These are phyloP conservation scores for Aleurites moluccanus DNA, from an alignment of 441 rosid species.

Conservation along the genomic window DNA sequence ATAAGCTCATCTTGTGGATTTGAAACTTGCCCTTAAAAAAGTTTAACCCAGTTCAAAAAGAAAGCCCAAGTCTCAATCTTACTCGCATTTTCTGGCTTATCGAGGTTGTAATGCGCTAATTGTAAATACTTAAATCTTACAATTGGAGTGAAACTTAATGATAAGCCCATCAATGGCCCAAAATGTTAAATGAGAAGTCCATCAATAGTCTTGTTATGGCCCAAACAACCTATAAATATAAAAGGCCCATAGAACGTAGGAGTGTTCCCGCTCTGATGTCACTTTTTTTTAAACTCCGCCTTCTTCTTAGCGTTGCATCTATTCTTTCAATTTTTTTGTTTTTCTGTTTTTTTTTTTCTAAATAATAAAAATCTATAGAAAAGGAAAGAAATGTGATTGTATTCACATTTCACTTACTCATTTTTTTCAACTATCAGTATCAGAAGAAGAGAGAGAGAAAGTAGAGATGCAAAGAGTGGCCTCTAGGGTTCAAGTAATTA, in stretches of 20 bases:
- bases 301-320: constrained; percentile 23
- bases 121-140: too few species aligned
- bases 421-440: background rate
- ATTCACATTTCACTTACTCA: background rate
- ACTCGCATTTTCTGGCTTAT: too few species aligned
- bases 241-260: background rate
- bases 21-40: too few species aligned
- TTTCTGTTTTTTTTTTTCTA: background rate
- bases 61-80: too few species aligned
- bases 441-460: constrained; percentile 2
- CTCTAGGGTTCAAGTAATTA: constrained; percentile 10
- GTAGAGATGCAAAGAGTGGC: constrained; percentile 26
- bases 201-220: too few species aligned
- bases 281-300: constrained; percentile 47
- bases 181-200: too few species aligned
- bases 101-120: too few species aligned
- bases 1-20: too few species aligned
- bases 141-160: too few species aligned
- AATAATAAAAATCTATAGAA: background rate
- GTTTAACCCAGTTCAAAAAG: too few species aligned
- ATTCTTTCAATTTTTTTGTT: background rate
- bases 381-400: background rate
- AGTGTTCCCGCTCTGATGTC: constrained; percentile 44
- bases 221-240: background rate
- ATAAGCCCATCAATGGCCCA: too few species aligned